Base-by-base conservation (phyloP, 2,329 filamentous ascomycete species). In the Diaporthe velutina region DNA sequence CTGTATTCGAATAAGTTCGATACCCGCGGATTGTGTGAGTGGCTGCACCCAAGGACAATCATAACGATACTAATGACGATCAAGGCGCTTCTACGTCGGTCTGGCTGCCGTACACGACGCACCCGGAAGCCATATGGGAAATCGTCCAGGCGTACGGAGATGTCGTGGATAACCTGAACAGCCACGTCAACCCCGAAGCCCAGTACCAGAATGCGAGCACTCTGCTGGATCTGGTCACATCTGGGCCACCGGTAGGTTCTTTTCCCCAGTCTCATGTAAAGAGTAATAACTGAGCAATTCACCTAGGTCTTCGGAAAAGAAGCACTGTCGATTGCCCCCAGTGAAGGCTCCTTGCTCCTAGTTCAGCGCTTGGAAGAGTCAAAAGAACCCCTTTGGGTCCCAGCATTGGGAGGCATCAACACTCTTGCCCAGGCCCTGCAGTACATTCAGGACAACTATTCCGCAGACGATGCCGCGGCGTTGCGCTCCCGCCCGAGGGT, bases 351-450 rank as follows among this genome's bases (percentile, higher is more conserved):
- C 10, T 78, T 86, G 68, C 80, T 88, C 0, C 84, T 90, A 6
- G 82, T 83, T 1, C 77, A 38, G n/a, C 13, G 35, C 7, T 25
- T 60, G 35, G 35, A 60, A 28, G 57, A 60, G n/a, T 60, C 57
- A 17, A 35, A 60, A 9, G 57, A 83, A 15, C 86, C 87, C 4
- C 83, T 90, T 6, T 90, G 88, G 86, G 81, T 90, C 7, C 83
- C 89, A 1, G 83, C 83, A 77, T 90, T 88, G 89, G 88, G 88
- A 17, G 88, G 88, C 22, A 85, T 86, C 35, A 90, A 89, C 74
- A 85, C 86, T 2, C 84, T 90, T 5, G 88, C 88, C 4, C 84
- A 88, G 71, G 86, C 57, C 6, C 35, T 60, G 19, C n/a, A 60
- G 13, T 28, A 60, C 4, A 83, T 86, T 54, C 82, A 83, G 48